Percentiles rank a stretch among this genome's conserved stretches.
Evolutionary conservation across 345 rosid species (phyloP).

Genomic region (Citrus trifoliata): DNA sequence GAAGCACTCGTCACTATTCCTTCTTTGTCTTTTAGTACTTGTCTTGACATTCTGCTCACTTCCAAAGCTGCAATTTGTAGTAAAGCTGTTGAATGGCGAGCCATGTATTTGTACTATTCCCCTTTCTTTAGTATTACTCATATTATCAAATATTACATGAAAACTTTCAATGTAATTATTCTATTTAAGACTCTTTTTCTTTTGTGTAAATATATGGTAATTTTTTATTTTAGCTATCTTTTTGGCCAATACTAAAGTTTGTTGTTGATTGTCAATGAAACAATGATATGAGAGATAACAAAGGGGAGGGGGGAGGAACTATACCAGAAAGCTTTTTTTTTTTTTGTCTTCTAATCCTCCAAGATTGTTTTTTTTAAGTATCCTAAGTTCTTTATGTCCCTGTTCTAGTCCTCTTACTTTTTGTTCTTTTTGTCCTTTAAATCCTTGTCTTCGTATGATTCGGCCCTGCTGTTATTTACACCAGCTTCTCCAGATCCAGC

Average conservation of each 20-base stretch:
- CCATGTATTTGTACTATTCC: not conserved
- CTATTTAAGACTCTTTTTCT: too few relatives aligned
- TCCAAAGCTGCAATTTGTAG: not conserved
- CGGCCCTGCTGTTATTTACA: not conserved
- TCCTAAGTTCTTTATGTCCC: not conserved
- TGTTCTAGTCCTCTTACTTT: not conserved
- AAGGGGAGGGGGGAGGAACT: not conserved
- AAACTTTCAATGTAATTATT: too few relatives aligned
- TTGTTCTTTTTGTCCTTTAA: not conserved
- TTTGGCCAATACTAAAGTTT: not conserved
- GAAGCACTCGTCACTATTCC: not conserved
- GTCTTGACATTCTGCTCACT: not conserved
- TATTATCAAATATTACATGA: too few relatives aligned
- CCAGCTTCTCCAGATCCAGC: not conserved
- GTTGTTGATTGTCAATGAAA: not conserved
- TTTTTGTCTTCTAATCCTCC: not conserved
- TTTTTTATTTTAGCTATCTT: too few relatives aligned
- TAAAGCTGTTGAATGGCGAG: not conserved
- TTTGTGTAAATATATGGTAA: too few relatives aligned
- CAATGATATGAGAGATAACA: not conserved
- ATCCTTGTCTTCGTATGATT: not conserved
- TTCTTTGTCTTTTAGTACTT: not conserved
- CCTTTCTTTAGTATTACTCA: too few relatives aligned
- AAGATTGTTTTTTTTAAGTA: not conserved
- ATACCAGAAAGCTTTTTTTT: not conserved